Evolutionary conservation across 371 early-diverging fungal genomes (phyloP).

Genomic region (Apophysomyces variabilis): DNA sequence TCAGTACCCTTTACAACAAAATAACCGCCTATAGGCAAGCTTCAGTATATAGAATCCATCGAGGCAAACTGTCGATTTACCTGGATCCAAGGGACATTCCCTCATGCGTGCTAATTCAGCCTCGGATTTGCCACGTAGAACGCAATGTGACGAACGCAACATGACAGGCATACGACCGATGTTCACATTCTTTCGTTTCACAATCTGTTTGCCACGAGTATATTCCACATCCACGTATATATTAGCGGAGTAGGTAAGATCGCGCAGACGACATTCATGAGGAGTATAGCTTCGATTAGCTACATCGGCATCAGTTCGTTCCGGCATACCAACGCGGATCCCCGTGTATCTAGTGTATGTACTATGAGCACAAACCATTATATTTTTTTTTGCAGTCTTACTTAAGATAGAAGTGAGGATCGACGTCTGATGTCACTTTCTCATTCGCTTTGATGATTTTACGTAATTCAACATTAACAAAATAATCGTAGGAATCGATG

Average conservation of each 20-base stretch:
- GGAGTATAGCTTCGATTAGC: conserved; percentile 88
- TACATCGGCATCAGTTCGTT: conserved; percentile 80
- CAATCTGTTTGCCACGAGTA: conserved; percentile 87
- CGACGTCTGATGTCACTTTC: conserved; percentile 97
- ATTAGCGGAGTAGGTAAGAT: conserved; percentile 97
- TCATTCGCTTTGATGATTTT: conserved; percentile 96
- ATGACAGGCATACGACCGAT: conserved; percentile 99
- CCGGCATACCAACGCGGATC: conserved; percentile 90
- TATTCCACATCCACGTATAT: conserved; percentile 99
- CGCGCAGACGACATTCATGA: conserved; percentile 98
- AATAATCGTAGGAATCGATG: conserved; percentile 99
- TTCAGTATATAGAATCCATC: conserved; percentile 15
- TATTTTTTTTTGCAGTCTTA: conserved; percentile 34
- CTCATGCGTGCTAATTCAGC: conserved; percentile 84
- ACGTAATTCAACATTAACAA: conserved; percentile 95
- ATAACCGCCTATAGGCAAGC: conserved; percentile 80
- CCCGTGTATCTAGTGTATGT: conserved; percentile 77
- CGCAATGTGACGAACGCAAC: conserved; percentile 94
- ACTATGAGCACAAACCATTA: conserved; percentile 1
- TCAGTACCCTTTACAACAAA: conserved; percentile 99
- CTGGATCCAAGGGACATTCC: conserved; percentile 99
- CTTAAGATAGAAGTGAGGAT: conserved; percentile 97
- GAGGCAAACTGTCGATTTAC: conserved; percentile 19
- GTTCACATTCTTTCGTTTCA: conserved; percentile 84
- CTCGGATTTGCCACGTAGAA: conserved; percentile 78